A percentile compares a stretch with the other conserved stretches of the same genome.
Evolutionary conservation across 352 stramenopile genomes (phyloP).

Genomic region (Phytopythium oedochilum): DNA sequence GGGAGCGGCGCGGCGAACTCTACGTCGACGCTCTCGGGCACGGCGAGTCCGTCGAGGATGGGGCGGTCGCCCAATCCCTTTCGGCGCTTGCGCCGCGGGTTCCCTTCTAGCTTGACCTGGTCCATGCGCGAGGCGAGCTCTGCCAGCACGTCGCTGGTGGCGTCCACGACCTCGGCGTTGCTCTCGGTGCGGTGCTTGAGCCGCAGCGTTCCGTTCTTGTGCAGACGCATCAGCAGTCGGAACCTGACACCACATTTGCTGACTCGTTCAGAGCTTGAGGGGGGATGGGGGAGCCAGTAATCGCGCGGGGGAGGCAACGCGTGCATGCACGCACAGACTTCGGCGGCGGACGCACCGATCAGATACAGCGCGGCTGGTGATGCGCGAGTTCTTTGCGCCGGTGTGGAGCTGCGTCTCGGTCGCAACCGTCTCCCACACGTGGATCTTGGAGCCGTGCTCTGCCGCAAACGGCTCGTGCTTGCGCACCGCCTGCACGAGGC

Average conservation of each 20-base stretch:
- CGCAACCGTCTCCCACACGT: conserved; percentile 45
- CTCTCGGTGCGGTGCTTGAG: conserved; percentile 25
- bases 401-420: conserved; percentile 22
- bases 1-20: conserved; percentile 1
- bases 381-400: conserved; percentile 19
- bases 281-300: conserved; percentile 1
- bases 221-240: conserved; percentile 30
- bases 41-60: conserved; percentile 2
- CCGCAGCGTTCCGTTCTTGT: conserved; percentile 24
- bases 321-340: too few species aligned
- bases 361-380: conserved; percentile 31
- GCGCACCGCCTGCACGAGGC: conserved; percentile 34
- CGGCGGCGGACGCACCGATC: conserved; percentile 30
- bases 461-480: conserved; percentile 38
- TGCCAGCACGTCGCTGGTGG: conserved; percentile 12
- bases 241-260: conserved; percentile 15
- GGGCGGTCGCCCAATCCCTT: conserved; percentile 2
- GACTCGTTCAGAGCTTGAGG: too few species aligned
- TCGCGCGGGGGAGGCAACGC: too few species aligned
- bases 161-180: conserved; percentile 13
- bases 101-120: not conserved
- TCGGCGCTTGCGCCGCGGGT: not conserved
- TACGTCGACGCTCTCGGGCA: conserved; percentile 1
- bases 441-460: conserved; percentile 43
- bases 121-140: conserved; percentile 17